Evolutionary conservation across 345 rosid species (phyloP).

Genomic region (Brassica nigra): DNA sequence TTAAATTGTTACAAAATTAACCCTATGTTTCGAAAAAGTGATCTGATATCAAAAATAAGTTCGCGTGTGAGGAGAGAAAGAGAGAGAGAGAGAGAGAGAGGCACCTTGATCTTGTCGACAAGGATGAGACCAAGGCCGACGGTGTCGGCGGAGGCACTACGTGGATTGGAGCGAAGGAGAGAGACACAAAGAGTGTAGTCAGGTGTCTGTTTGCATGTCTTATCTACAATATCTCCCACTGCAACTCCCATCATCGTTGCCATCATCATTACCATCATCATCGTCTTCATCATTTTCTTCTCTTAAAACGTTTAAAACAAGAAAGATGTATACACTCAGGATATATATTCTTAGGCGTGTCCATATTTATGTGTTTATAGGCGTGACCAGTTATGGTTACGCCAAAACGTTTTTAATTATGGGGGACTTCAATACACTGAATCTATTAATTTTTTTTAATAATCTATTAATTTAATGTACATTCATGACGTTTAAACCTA

Average conservation of each 20-base stretch:
- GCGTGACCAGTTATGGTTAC: background rate
- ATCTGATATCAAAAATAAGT: background rate
- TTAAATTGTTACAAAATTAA: slow-evolving; percentile 6
- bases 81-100: slow-evolving; percentile 3
- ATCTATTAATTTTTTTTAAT: background rate
- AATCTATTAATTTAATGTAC: background rate
- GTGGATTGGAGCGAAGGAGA: slow-evolving; percentile 42
- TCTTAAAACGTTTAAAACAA: background rate
- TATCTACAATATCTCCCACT: slow-evolving; percentile 9
- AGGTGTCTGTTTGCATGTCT: slow-evolving; percentile 44
- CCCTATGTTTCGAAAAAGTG: background rate
- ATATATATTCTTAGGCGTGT: background rate
- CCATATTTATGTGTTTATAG: background rate
- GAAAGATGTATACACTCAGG: background rate
- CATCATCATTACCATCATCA: background rate
- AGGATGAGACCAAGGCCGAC: slow-evolving; percentile 40
- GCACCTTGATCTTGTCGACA: slow-evolving; percentile 34
- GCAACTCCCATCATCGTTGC: slow-evolving; percentile 18
- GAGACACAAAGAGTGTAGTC: slow-evolving; percentile 37
- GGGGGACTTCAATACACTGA: background rate
- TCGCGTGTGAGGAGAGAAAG: too few relatives aligned
- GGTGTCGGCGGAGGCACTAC: slow-evolving; percentile 40
- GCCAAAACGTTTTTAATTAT: background rate
- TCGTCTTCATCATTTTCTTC: slow-evolving; percentile 2
- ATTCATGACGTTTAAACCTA: background rate